phyloP scores from a whole-genome alignment of 306 rosid species.

The Sesbania bispinosa region DNA sequence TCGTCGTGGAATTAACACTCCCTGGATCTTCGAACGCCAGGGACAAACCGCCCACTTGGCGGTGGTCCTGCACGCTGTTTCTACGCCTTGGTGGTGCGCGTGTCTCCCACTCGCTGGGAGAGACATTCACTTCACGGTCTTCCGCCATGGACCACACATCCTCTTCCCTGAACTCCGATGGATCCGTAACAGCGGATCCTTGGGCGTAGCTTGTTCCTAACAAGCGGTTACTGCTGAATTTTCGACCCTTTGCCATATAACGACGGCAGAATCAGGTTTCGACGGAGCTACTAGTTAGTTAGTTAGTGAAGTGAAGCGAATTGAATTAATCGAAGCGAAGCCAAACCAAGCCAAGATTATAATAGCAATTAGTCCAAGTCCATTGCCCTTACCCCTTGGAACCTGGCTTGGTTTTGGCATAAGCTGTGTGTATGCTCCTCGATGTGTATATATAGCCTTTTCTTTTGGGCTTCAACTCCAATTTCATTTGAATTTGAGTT shows the following conservation, averaged over 20 bases:
- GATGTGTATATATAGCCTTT: conserved; percentile 52
- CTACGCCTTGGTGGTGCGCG: conserved; percentile 26
- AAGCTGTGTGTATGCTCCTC: conserved; percentile 14
- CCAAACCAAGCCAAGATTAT: not conserved
- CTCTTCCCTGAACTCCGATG: conserved; percentile 72
- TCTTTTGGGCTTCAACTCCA: not conserved
- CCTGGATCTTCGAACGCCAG: conserved; percentile 56
- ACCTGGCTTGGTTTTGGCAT: conserved; percentile 40
- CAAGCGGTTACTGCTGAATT: conserved; percentile 49
- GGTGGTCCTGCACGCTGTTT: conserved; percentile 29
- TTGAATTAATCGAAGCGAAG: too few relatives aligned
- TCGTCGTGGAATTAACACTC: conserved; percentile 16
- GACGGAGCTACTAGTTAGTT: too few relatives aligned
- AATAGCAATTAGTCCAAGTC: too few relatives aligned
- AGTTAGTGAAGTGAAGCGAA: too few relatives aligned
- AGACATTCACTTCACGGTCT: not conserved
- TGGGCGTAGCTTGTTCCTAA: conserved; percentile 53
- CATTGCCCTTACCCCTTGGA: too few relatives aligned
- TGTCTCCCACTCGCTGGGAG: conserved; percentile 38
- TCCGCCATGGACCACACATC: conserved; percentile 70
- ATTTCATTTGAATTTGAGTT: conserved; percentile 91
- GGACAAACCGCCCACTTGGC: conserved; percentile 59
- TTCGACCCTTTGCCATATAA: conserved; percentile 84
- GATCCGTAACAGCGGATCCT: conserved; percentile 28
- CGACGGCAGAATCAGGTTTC: too few relatives aligned